These are phyloP conservation scores for Dactylellina drechsleri DNA, from an alignment of 2,329 filamentous ascomycete species.

Conservation along the genomic window DNA sequence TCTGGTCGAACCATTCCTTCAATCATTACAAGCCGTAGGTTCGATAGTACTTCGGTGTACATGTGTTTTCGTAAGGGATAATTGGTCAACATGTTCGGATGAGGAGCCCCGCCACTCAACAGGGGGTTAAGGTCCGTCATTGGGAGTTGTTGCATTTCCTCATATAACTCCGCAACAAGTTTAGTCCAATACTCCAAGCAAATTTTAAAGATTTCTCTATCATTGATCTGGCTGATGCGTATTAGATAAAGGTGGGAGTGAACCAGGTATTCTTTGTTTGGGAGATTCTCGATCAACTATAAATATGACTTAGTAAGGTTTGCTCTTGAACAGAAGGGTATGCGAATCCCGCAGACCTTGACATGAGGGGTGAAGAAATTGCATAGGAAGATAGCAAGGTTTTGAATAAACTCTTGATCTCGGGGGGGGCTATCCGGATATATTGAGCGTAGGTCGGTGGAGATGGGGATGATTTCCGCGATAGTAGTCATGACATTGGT, in stretches of 20 bases:
- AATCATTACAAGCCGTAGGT: conserved; percentile 96
- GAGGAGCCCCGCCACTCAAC: conserved; percentile 82
- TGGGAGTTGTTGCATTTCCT: conserved; percentile 97
- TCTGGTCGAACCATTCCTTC: conserved; percentile 99
- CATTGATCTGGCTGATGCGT: conserved; percentile 97
- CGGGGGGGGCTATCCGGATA: conserved; percentile 90
- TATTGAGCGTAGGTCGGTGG: conserved; percentile 87
- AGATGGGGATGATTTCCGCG: conserved; percentile 88
- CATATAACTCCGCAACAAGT: conserved; percentile 95
- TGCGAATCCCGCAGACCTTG: conserved; percentile 67
- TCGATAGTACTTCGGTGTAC: conserved; percentile 92
- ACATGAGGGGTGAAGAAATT: conserved; percentile 97
- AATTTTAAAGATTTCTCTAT: conserved; percentile 99
- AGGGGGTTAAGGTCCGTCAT: conserved; percentile 93
- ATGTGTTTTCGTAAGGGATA: conserved; percentile 98
- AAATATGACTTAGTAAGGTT: conserved; percentile 9
- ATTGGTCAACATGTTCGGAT: conserved; percentile 83
- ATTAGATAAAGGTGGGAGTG: conserved; percentile 99
- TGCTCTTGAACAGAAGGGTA: conserved; percentile 57
- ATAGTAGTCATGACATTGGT: conserved; percentile 94
- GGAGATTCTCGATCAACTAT: conserved; percentile 91
- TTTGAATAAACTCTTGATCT: conserved; percentile 98
- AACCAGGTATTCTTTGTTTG: conserved; percentile 91
- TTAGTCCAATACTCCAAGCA: conserved; percentile 99
- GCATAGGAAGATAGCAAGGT: conserved; percentile 92